Conservation (phyloP, 2,329 filamentous ascomycete species). For the Scopulariopsis brevicaulis region DNA sequence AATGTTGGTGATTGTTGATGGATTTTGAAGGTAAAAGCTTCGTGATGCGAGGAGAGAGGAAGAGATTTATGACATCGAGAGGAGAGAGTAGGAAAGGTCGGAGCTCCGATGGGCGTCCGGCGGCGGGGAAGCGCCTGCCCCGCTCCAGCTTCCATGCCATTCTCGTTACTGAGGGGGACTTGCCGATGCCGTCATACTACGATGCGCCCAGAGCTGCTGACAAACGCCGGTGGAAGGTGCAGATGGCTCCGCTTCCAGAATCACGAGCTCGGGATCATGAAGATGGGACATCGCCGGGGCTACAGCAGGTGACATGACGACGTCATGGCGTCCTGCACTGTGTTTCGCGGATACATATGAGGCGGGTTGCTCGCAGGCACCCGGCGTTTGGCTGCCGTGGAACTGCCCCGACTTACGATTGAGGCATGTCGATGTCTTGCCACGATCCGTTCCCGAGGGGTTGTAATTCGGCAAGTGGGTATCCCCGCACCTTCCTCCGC, state of each 20-base stretch:
- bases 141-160: slow-evolving; percentile 4
- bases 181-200: not conserved
- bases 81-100: not conserved
- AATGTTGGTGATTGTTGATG: slow-evolving; percentile 2
- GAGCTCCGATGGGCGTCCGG: slow-evolving; percentile 5
- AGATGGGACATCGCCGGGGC: not conserved
- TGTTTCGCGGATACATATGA: not conserved
- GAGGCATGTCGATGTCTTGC: not conserved
- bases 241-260: not conserved
- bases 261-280: not conserved
- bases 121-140: slow-evolving; percentile 4
- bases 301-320: not conserved
- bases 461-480: not conserved
- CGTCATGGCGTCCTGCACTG: not conserved
- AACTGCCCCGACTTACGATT: not conserved
- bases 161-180: not conserved
- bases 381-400: not conserved
- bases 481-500: not conserved
- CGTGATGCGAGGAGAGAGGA: slow-evolving; percentile 1
- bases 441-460: not conserved
- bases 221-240: not conserved
- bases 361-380: not conserved
- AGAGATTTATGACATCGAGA: slow-evolving; percentile 4
- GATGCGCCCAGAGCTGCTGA: not conserved
- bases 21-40: slow-evolving; percentile 3